Percentiles rank a stretch among this genome's conserved stretches.
Evolutionary conservation across 257 asterid species (phyloP).

Genomic region (Solanum chilense): DNA sequence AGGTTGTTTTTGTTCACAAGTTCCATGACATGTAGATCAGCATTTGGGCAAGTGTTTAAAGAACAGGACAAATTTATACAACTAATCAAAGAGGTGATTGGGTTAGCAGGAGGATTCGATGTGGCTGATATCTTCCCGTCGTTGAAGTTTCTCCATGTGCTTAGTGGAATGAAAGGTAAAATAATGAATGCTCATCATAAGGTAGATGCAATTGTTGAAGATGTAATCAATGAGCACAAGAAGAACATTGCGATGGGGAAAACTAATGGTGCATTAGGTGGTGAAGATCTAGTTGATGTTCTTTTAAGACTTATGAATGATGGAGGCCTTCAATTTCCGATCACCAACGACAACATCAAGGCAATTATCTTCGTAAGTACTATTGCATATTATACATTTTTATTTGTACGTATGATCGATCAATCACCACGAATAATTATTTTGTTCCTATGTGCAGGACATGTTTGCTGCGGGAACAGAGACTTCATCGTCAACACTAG

Average conservation of each 20-base stretch:
- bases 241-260: neutral
- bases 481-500: neutral
- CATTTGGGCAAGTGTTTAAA: neutral
- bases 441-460: neutral
- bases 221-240: neutral
- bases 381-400: neutral
- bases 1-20: neutral
- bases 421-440: neutral
- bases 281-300: conserved; percentile 6
- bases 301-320: neutral
- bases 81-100: neutral
- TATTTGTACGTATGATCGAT: neutral
- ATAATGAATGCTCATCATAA: neutral
- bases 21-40: neutral
- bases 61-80: neutral
- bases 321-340: neutral
- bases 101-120: neutral
- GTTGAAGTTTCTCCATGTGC: neutral
- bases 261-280: neutral
- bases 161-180: neutral
- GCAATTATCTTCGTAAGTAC: neutral
- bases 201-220: neutral
- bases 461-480: neutral
- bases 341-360: conserved; percentile 1
- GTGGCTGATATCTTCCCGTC: conserved; percentile 1